phyloP scores from a whole-genome alignment of 176 grass and related monocot species.

The Phragmites australis region DNA sequence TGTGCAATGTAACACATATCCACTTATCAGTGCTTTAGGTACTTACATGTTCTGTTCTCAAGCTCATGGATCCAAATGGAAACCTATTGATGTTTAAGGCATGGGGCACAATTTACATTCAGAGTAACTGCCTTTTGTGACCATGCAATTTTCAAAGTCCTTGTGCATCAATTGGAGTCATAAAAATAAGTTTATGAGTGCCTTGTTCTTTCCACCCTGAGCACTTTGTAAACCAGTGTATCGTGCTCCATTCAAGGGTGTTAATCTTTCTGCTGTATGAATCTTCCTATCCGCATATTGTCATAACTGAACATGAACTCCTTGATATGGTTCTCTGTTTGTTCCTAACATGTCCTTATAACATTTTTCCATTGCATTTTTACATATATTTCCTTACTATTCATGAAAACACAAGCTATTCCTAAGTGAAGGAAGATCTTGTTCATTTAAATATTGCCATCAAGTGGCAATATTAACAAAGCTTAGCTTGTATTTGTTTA shows the following conservation, averaged over 20 bases:
- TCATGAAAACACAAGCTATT: conserved; percentile 1
- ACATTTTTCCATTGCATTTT: conserved; percentile 23
- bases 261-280: conserved; percentile 6
- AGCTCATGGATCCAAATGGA: conserved; percentile 5
- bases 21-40: neutral
- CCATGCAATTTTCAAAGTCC: neutral
- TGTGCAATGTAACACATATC: neutral
- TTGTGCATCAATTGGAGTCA: conserved; percentile 14
- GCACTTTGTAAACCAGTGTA: neutral
- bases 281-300: neutral
- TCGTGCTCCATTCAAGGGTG: neutral
- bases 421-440: conserved; percentile 26
- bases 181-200: conserved; percentile 15
- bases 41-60: neutral
- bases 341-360: conserved; percentile 10
- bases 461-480: conserved; percentile 9
- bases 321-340: neutral
- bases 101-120: neutral
- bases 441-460: conserved; percentile 21
- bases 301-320: neutral
- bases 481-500: neutral
- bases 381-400: conserved; percentile 12
- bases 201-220: neutral
- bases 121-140: conserved; percentile 22
- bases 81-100: neutral